Base-by-base conservation (phyloP, 352 stramenopile genomes). In the Phytophthora cactorum region DNA sequence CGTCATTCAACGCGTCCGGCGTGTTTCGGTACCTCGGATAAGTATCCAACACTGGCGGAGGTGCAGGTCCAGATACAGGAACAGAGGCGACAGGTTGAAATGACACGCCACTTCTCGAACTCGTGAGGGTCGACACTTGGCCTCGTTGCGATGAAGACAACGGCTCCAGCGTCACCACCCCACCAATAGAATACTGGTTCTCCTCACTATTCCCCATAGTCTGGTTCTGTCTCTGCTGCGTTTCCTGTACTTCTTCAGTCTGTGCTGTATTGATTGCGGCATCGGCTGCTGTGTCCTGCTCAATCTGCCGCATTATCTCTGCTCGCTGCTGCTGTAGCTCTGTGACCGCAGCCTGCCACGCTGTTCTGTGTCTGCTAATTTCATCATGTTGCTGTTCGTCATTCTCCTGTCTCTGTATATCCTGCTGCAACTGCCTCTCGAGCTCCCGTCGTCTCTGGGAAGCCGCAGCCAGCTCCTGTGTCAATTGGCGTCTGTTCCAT, bases 111-210 rank as follows among this genome's bases (percentile, higher is more conserved):
- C n/a, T 67, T n/a, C 39, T 65, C 8, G 61, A 58, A 36, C 25
- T 63, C 8, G 60, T 49, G 38, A 52, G 28, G 3, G 34, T 36
- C 29, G 44, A 25, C 43, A 56, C 27, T 55, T 46, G 58, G 1
- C 12, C 17, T 34, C 32, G 36, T 49, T 72, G 52, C 10, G 56
- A 57, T 54, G 46, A 68, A 50, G 54, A 27, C 56, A 85, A 55
- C 10, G 70, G 74, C 38, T 83, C 80, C 11, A 89, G 65, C 5
- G 78, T 86, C 41, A 91, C 79, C 9, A 89, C 66, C 5, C 83
- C 83, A 46, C 78, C 77, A 60, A 91, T 90, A 11, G 79, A 78
- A 46, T 84, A 91, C 27, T 84, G 74, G 7, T 64, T 78, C 27
- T 79, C 70, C 36, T 56, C 46, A 9, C 2, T 41, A 36, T 49